Percentiles rank a stretch among this genome's conserved stretches.
These are phyloP conservation scores for Erodium moschatum DNA, from an alignment of 441 rosid species.

Conservation along the genomic window DNA sequence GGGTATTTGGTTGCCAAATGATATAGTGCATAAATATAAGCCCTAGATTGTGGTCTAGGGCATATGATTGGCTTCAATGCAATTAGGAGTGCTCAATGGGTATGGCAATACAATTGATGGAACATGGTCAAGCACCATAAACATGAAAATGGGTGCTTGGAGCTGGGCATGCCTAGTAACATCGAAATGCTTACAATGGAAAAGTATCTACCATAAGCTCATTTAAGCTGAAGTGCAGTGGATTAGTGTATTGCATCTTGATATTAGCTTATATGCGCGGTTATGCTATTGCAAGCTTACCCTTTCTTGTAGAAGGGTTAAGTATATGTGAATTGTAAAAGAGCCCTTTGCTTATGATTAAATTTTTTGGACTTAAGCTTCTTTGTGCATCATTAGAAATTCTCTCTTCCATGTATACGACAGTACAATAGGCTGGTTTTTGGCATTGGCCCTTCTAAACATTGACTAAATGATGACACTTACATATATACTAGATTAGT, in stretches of 20 bases:
- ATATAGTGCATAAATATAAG: neutral
- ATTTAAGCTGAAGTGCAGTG: neutral
- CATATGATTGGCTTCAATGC: neutral
- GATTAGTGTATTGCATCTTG: neutral
- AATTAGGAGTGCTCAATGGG: neutral
- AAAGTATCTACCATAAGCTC: neutral
- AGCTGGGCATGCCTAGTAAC: neutral
- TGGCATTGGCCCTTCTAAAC: neutral
- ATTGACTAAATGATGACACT: neutral
- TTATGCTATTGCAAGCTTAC: neutral
- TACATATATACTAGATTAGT: neutral
- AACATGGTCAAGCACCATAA: neutral
- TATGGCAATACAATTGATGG: neutral
- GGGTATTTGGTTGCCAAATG: constrained; percentile 3
- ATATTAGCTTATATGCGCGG: neutral
- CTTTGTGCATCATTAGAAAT: neutral
- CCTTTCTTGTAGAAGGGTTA: neutral
- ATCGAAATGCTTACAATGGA: neutral
- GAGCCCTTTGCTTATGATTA: neutral
- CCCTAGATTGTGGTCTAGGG: neutral
- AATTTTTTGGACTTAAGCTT: neutral
- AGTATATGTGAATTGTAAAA: neutral
- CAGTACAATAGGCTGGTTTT: neutral
- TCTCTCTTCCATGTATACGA: neutral
- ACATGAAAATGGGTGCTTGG: neutral